Evolutionary conservation across 2,329 filamentous ascomycete species (phyloP), one percentile per base, ranked within the genome.

Genomic region (Dichotomopilus funicola): DNA sequence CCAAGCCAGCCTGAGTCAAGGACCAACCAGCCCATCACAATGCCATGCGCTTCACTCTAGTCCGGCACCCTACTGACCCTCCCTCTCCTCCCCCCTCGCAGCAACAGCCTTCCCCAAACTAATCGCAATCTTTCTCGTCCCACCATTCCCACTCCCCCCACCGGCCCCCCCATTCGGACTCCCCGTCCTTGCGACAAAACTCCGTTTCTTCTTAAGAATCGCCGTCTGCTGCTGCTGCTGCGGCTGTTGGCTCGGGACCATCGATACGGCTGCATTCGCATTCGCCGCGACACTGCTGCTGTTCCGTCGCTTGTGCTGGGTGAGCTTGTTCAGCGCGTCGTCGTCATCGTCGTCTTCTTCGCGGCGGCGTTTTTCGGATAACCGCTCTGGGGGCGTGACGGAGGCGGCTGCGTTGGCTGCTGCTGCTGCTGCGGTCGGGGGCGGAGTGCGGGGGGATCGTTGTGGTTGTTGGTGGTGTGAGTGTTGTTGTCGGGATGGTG

Each of bases 301-400:
- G 64, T 81, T 85, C 40, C 83, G 78, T 42, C 83, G 77, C 66
- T 85, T 86, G 65, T 75, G 76, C 49, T 80, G 75, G 61, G 89
- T 83, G 64, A 96, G 78, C 71, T 94, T 95, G 53, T 85, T 85
- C n/a, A 97, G 74, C 66, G 92, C 89, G 61, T 96, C 91, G 61
- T 96, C 91, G 54, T 96, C 91, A 46, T 96, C 92, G 59, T 96
- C 92, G 59, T 95, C 90, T 55, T 96, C 92, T 67, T 96, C 91
- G 64, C 94, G 83, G 48, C 92, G 82, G 48, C 92, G 86, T 72
- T 97, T 97, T 69, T 95, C 89, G 0, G 90, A 87, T 13, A 95
- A 72, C 53, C 89, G 81, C 70, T 96, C 90, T 0, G 86, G 87
- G 3, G 87, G 86, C 12, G 53, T 42, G 3, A 50, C 56, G 3